Evolutionary conservation across 495 filamentous ascomycete genomes (phyloP), one percentile per base, ranked within the genome.

Genomic region (Trichoderma asperelloides): DNA sequence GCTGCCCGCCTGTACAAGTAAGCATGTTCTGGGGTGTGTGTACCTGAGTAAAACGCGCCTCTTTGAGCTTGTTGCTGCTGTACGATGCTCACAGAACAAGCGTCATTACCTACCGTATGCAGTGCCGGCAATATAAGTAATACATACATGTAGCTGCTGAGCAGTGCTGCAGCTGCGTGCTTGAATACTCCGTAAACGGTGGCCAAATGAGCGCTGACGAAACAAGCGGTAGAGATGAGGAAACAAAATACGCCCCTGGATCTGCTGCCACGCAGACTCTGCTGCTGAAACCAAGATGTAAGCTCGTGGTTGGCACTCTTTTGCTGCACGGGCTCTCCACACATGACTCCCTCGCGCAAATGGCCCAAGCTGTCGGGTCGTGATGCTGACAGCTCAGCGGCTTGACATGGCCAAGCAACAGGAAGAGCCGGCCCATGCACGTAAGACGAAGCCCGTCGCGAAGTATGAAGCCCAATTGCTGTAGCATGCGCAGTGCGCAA

Each of bases 361-460:
- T 60, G 55, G 55, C 9, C 55, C 55, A 60, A 60, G 55, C 55
- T 60, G 55, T 30, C 55, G 55, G 55, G 55, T 60, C 25, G 11
- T 30, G 49, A 55, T n/a, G 55, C 55, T 60, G 55, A 30, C 55
- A 12, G 23, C 11, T 25, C 55, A 51, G 21, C 9, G 33, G 33
- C 33, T 37, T 37, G 33, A 37, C 33, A 37, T 37, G 33, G 33
- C 9, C 33, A 37, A 37, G 33, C 33, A 37, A 37, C 9, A 37
- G 33, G 5, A 37, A 37, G 33, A 2, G 33, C 33, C 33, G 5
- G 13, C 9, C 43, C 13, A 12, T 12, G 4, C 55, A 30, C 25
- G 55, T 60, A 60, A 30, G 55, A 51, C 21, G 47, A 51, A 3
- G 3, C 33, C 33, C 0, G 33, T 8, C 9, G 33, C 33, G 33